Evolutionary conservation across 805 yeast species (phyloP).

Genomic region (Saccharomyces jurei): DNA sequence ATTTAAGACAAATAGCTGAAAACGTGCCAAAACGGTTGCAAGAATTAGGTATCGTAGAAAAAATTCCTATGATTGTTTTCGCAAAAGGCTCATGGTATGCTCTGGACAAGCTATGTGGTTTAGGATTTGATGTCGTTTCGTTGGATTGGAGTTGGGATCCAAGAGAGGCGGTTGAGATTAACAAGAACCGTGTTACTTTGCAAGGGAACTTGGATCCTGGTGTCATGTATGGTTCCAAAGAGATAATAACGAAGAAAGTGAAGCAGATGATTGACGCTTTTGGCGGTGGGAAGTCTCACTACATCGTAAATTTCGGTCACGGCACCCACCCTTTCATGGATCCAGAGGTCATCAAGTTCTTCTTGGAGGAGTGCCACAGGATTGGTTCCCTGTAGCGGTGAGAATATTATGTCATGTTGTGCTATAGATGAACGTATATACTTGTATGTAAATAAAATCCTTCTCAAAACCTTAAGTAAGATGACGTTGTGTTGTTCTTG

Average conservation of each 20-base stretch:
- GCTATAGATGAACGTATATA: not conserved
- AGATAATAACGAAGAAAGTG: constrained; percentile 69
- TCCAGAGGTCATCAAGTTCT: constrained; percentile 79
- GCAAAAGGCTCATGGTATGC: constrained; percentile 98
- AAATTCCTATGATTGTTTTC: constrained; percentile 80
- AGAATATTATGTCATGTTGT: not conserved
- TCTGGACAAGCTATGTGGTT: constrained; percentile 68
- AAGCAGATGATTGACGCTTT: constrained; percentile 83
- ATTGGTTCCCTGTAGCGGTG: constrained; percentile 44
- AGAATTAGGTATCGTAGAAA: constrained; percentile 63
- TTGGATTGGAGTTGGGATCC: constrained; percentile 90
- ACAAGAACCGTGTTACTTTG: constrained; percentile 67
- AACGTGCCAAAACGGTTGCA: constrained; percentile 59
- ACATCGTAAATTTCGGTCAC: constrained; percentile 93
- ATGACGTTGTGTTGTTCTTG: not conserved
- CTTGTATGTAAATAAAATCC: not conserved
- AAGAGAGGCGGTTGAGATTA: constrained; percentile 67
- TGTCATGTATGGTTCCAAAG: constrained; percentile 81
- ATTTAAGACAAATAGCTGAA: constrained; percentile 64
- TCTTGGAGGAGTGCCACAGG: constrained; percentile 81
- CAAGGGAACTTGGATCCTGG: constrained; percentile 98
- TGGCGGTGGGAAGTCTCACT: constrained; percentile 87
- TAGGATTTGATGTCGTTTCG: constrained; percentile 82
- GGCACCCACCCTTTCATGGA: constrained; percentile 98
- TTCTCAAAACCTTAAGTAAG: not conserved